Conservation (phyloP, 2,329 filamentous ascomycete genomes). For the Seiridium cupressi region DNA sequence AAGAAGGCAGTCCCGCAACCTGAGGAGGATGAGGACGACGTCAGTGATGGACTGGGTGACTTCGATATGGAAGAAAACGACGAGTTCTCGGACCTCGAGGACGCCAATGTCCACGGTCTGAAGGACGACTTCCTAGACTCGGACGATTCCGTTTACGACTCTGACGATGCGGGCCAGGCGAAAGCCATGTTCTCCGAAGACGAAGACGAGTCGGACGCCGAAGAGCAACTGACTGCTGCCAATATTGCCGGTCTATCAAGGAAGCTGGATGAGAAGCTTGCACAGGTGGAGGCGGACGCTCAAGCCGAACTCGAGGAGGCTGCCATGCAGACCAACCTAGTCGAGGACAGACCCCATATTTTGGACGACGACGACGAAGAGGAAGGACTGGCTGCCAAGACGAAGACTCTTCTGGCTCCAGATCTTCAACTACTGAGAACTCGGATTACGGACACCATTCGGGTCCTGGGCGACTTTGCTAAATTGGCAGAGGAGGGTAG, state of each 20-base stretch:
- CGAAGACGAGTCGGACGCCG: conserved; percentile 81
- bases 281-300: conserved; percentile 77
- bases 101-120: conserved; percentile 32
- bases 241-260: conserved; percentile 92
- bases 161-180: conserved; percentile 61
- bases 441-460: conserved; percentile 88
- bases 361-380: conserved; percentile 60
- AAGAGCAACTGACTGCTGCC: conserved; percentile 89
- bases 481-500: conserved; percentile 77
- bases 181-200: conserved; percentile 91
- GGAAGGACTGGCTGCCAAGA: conserved; percentile 56
- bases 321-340: conserved; percentile 91
- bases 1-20: conserved; percentile 37
- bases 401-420: conserved; percentile 70
- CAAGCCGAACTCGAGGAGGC: conserved; percentile 83
- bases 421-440: conserved; percentile 86
- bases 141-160: conserved; percentile 67
- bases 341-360: conserved; percentile 68
- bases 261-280: conserved; percentile 76
- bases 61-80: conserved; percentile 41
- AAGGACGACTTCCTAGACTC: conserved; percentile 61
- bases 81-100: conserved; percentile 35
- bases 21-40: conserved; percentile 42
- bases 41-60: conserved; percentile 43
- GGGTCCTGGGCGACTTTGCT: conserved; percentile 85